Evolutionary conservation across 2,329 filamentous ascomycete species (phyloP), one percentile per base, ranked within the genome.

Genomic region (Thelonectria blattea): DNA sequence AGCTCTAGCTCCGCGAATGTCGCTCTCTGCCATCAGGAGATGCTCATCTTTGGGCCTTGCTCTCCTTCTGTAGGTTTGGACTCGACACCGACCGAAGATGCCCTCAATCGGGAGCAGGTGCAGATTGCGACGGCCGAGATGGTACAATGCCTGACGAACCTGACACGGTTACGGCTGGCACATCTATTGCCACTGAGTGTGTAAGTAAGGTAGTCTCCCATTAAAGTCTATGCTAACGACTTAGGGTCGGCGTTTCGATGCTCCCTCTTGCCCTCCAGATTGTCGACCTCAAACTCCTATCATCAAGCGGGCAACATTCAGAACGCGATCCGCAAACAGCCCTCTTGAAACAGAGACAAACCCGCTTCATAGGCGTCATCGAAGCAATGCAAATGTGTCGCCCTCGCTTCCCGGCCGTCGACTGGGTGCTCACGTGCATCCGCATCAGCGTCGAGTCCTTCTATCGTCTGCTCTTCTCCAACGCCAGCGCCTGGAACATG

Each of bases 341-440:
- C 4, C 18, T 50, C 3, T 20, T 56, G 24, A 56, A 50, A 14
- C 53, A 56, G 30, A 43, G 45, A 22, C 53, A 56, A 11, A 50
- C 46, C 2, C 53, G 53, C 15, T 56, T 56, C 10, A 47, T 50
- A 7, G 48, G 18, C 20, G 22, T 56, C 3, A 56, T 56, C 17
- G 53, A 56, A 12, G 53, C 53, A 8, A 56, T 56, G 3, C 53
- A 56, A 42, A 22, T 50, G 18, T 56, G 46, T 17, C 53, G 53
- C 15, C 53, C 53, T 27, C 53, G 53, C 1, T 56, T 56, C 15
- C 41, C 41, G n/a, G 53, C 46, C 5, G 53, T 56, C 1, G 53
- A 56, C 39, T 56, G 53, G 53, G 48, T 56, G 20, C 53, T 56
- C 8, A 48, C 39, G n/a, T 56, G 53, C 46, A 50, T 56, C 20